phyloP scores from a whole-genome alignment of 129 eudicot genomes.

The Gnaphalium uliginosum region DNA sequence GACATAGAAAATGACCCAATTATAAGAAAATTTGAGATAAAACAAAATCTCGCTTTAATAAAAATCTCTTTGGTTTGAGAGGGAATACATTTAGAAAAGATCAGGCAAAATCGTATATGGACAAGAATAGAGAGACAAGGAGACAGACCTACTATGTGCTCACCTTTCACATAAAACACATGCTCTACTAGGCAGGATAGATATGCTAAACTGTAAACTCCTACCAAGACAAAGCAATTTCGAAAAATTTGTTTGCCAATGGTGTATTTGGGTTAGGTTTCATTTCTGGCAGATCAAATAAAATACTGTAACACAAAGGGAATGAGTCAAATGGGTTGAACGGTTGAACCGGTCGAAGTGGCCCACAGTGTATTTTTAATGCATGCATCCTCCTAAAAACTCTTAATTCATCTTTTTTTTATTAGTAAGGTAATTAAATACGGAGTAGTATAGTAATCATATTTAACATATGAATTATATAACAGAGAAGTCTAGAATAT shows the following conservation, averaged over 20 bases:
- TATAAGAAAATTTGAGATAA: too few species aligned
- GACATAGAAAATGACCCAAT: not conserved
- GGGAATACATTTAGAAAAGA: too few species aligned
- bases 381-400: not conserved
- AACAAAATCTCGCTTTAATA: too few species aligned
- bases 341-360: not conserved
- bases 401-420: not conserved
- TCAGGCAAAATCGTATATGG: too few species aligned
- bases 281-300: not conserved
- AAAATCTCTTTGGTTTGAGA: too few species aligned
- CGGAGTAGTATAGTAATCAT: not conserved
- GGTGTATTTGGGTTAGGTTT: not conserved
- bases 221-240: not conserved
- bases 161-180: not conserved
- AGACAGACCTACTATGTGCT: too few species aligned
- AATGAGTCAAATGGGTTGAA: conserved; percentile 4
- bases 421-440: not conserved
- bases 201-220: conserved; percentile 10
- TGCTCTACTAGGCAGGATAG: not conserved
- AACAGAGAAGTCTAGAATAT: not conserved
- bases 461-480: not conserved
- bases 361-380: not conserved
- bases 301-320: not conserved
- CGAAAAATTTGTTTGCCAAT: not conserved
- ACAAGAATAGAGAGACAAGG: too few species aligned